phyloP scores from a whole-genome alignment of 192 early-diverging fungal genomes.

The Gonapodya sp. region DNA sequence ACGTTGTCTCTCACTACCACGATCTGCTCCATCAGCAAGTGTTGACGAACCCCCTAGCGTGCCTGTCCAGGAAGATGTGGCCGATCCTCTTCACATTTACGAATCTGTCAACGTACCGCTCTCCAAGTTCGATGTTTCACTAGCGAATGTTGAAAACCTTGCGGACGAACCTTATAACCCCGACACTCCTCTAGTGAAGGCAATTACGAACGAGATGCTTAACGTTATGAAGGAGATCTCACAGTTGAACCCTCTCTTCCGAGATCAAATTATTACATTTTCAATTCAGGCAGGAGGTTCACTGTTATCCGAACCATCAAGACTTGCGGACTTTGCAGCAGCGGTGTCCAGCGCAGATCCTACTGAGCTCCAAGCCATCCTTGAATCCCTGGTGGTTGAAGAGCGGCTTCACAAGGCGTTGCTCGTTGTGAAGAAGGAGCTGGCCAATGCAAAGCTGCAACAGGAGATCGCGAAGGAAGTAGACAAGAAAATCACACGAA shows the following conservation, averaged over 20 bases:
- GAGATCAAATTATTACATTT: constrained; percentile 97
- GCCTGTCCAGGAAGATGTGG: neutral
- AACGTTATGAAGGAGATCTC: constrained; percentile 96
- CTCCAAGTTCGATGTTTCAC: constrained; percentile 63
- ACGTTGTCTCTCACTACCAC: neutral
- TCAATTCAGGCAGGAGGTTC: constrained; percentile 93
- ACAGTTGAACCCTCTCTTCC: constrained; percentile 84
- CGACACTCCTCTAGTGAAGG: constrained; percentile 78
- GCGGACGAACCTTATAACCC: constrained; percentile 72
- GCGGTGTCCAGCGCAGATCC: constrained; percentile 91
- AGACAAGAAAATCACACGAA: constrained; percentile 91
- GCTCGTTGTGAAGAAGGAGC: constrained; percentile 91
- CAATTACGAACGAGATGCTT: constrained; percentile 89
- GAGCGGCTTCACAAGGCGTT: constrained; percentile 88
- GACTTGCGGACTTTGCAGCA: constrained; percentile 94
- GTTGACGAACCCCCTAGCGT: neutral
- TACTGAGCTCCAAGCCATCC: constrained; percentile 79
- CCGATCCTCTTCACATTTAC: neutral
- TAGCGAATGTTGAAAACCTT: constrained; percentile 83
- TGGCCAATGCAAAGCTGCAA: constrained; percentile 94
- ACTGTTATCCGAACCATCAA: constrained; percentile 88
- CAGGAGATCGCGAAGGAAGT: constrained; percentile 97
- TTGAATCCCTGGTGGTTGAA: constrained; percentile 80
- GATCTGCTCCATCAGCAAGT: neutral
- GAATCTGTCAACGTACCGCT: constrained; percentile 8